phyloP scores from a whole-genome alignment of 495 filamentous ascomycete species.

The Immersiella caudata region DNA sequence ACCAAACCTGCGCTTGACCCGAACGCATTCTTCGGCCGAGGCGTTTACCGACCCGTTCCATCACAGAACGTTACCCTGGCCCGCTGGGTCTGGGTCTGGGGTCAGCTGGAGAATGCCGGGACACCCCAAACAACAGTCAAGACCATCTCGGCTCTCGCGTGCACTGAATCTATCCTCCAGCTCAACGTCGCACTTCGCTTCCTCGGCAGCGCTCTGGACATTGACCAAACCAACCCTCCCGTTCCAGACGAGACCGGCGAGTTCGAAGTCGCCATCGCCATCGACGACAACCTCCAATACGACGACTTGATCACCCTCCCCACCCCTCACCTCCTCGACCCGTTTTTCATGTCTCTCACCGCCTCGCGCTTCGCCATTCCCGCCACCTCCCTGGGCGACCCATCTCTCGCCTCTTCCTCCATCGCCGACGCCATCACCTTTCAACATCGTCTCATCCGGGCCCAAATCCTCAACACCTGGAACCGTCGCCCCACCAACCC shows the following conservation, averaged over 20 bases:
- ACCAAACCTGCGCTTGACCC: neutral
- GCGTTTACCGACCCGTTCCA: slow-evolving; percentile 21
- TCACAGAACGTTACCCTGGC: slow-evolving; percentile 10
- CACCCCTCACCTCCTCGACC: slow-evolving; percentile 27
- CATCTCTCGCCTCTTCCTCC: slow-evolving; percentile 12
- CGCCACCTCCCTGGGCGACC: slow-evolving; percentile 11
- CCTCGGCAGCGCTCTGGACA: slow-evolving; percentile 24
- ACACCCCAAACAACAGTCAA: slow-evolving; percentile 14
- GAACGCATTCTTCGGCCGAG: slow-evolving; percentile 27
- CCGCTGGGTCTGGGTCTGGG: slow-evolving; percentile 33
- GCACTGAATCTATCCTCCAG: slow-evolving; percentile 33
- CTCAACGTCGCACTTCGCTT: slow-evolving; percentile 26
- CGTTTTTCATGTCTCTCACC: slow-evolving; percentile 32
- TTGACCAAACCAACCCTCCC: slow-evolving; percentile 26
- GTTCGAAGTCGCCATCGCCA: slow-evolving; percentile 1
- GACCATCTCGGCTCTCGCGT: slow-evolving; percentile 25
- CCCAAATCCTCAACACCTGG: slow-evolving; percentile 27
- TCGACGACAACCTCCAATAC: slow-evolving; percentile 27
- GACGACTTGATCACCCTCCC: slow-evolving; percentile 19
- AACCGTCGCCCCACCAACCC: slow-evolving; percentile 25
- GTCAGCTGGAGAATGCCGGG: slow-evolving; percentile 25
- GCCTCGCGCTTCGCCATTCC: slow-evolving; percentile 28
- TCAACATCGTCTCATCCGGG: slow-evolving; percentile 46
- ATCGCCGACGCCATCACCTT: slow-evolving; percentile 45
- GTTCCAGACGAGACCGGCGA: slow-evolving; percentile 23